Evolutionary conservation across 257 asterid species (phyloP), one percentile per base, ranked within the genome.

Genomic region (Paraleonurus japonicus): DNA sequence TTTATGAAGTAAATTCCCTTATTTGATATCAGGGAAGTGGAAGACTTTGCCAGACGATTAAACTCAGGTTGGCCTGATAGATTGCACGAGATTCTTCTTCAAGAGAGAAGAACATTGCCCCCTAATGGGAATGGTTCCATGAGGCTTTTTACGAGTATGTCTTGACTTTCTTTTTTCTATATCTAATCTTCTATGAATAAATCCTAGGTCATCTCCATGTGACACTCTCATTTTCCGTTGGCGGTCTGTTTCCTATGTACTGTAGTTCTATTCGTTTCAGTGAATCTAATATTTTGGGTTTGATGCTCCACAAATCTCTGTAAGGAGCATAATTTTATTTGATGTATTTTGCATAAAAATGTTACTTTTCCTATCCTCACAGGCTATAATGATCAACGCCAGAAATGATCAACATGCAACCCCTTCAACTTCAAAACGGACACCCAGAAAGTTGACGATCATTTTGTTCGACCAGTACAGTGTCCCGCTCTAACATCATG

Each of bases 1-100:
- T 22, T 41, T 45, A 11, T 27, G n/a, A 22, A 7, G 43, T 65
- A 26, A 50, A 20, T 37, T 59, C 20, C 55, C 30, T 68, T 71
- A 19, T 60, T 68, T 70, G 70, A 30, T 61, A 72, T 71, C 77
- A 91, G 98, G 89, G 98, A 92, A 83, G 98, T 92, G 70, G 98
- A 85, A 78, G 98, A 90, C 77, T 92, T 92, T 80, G 98, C 98
- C 37, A 81, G 98, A 77, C 85, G 94, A 79, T 72, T 92, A 71
- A 90, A 92, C 75, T 84, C 96, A 10, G 90, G 79, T 70, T 92
- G 97, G 96, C 96, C 95, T 5, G 93, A 89, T 76, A 87, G 93
- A 81, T 81, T 87, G 88, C 95, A 92, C 61, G 95, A 89, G 83
- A 78, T 89, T 71, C 81, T 85, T 27, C 85, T 87, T 70, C 92